phyloP scores from a whole-genome alignment of 371 early-diverging fungal species.

The Thermomucor indicae-seudaticae region DNA sequence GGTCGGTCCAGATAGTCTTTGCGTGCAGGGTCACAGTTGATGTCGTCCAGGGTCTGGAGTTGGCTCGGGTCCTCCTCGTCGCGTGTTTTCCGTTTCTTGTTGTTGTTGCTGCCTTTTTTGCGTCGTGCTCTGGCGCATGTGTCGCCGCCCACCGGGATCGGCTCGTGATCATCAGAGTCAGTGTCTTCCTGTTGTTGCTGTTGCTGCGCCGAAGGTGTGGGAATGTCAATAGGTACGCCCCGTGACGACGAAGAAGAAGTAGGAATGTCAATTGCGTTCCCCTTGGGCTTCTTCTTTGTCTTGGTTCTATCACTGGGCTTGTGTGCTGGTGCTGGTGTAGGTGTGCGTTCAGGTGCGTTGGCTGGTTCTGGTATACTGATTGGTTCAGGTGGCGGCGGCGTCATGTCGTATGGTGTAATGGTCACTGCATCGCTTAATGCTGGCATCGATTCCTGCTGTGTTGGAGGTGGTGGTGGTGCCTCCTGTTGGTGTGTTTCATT shows the following conservation, averaged over 20 bases:
- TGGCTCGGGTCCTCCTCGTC: constrained; percentile 4
- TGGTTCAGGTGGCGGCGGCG: too few species aligned
- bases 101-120: too few species aligned
- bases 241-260: background rate
- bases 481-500: background rate
- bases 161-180: background rate
- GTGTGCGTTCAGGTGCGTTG: too few species aligned
- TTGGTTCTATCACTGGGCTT: too few species aligned
- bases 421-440: background rate
- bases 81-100: background rate
- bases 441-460: background rate
- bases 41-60: constrained; percentile 37
- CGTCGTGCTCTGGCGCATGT: too few species aligned
- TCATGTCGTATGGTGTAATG: too few species aligned
- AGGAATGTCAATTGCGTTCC: background rate
- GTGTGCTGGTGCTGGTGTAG: too few species aligned
- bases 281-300: background rate
- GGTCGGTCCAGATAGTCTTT: constrained; percentile 35
- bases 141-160: too few species aligned
- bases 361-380: too few species aligned
- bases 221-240: background rate
- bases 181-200: background rate
- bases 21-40: constrained; percentile 28
- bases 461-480: background rate
- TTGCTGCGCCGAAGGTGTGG: background rate